phyloP scores from a whole-genome alignment of 1,284 basidiomycete species.

The Boletus semigastroideus region DNA sequence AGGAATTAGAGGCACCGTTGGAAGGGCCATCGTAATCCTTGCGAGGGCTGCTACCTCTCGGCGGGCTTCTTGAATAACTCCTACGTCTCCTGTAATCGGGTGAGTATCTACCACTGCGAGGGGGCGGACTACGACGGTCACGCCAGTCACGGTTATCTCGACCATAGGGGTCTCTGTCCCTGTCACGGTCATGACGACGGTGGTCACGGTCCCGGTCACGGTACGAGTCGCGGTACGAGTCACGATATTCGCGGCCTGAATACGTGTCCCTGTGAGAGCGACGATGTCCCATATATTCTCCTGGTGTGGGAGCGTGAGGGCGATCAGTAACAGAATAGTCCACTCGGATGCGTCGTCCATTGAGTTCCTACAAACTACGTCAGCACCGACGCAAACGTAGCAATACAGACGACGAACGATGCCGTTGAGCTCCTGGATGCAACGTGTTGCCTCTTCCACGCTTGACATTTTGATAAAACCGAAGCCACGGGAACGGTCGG shows the following conservation, averaged over 20 bases:
- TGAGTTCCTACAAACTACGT: constrained; percentile 66
- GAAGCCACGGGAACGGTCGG: constrained; percentile 95
- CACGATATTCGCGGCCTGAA: constrained; percentile 43
- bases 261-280: constrained; percentile 61
- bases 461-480: constrained; percentile 95
- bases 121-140: constrained; percentile 66
- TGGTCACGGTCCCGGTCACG: constrained; percentile 54
- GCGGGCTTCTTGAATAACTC: constrained; percentile 78
- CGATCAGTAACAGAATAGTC: constrained; percentile 95
- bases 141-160: constrained; percentile 59
- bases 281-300: constrained; percentile 95
- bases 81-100: constrained; percentile 71
- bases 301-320: constrained; percentile 94
- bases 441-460: constrained; percentile 83
- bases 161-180: constrained; percentile 58
- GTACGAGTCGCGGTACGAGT: constrained; percentile 51
- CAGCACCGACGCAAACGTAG: constrained; percentile 10
- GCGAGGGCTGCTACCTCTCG: constrained; percentile 70
- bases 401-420: constrained; percentile 56
- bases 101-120: constrained; percentile 62
- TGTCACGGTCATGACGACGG: constrained; percentile 51
- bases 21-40: constrained; percentile 50
- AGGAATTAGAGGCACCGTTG: constrained; percentile 33
- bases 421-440: constrained; percentile 92
- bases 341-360: constrained; percentile 94